Evolutionary conservation across 441 rosid genomes (phyloP).

Genomic region (Pelargonium myrrhifolium): DNA sequence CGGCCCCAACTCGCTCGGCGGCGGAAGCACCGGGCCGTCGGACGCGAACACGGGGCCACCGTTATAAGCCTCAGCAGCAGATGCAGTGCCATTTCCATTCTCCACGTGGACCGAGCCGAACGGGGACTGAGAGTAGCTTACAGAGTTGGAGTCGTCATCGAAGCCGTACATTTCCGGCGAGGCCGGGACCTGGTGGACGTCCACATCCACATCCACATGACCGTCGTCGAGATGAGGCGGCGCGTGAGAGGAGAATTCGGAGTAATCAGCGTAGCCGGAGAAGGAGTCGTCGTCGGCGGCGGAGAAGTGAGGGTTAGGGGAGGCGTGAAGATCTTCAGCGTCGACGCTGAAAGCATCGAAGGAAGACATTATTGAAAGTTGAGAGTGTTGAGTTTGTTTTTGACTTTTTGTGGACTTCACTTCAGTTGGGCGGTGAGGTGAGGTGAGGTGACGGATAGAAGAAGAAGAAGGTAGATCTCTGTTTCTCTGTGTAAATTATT

Average conservation of each 20-base stretch:
- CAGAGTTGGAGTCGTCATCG: slow-evolving; percentile 30
- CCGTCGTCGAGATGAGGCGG: slow-evolving; percentile 19
- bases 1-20: slow-evolving; percentile 50
- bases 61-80: slow-evolving; percentile 17
- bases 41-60: slow-evolving; percentile 36
- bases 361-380: slow-evolving; percentile 33
- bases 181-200: slow-evolving; percentile 38
- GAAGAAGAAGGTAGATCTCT: no score
- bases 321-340: slow-evolving; percentile 36
- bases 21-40: slow-evolving; percentile 68
- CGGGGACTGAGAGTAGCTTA: slow-evolving; percentile 35
- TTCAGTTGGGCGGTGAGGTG: background rate
- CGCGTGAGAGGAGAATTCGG: slow-evolving; percentile 26
- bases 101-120: slow-evolving; percentile 39
- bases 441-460: background rate
- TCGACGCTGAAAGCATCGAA: slow-evolving; percentile 48
- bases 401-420: slow-evolving; percentile 3
- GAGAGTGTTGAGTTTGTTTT: background rate
- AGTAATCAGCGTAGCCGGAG: slow-evolving; percentile 49
- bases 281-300: slow-evolving; percentile 34
- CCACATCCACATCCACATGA: slow-evolving; percentile 29
- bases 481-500: no score
- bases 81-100: slow-evolving; percentile 46
- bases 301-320: slow-evolving; percentile 28
- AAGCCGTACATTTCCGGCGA: slow-evolving; percentile 49